A percentile compares a stretch with the other conserved stretches of the same genome.
These are phyloP conservation scores for Termitomyces titanicus DNA, from an alignment of 768 basidiomycete genomes.

Conservation along the genomic window DNA sequence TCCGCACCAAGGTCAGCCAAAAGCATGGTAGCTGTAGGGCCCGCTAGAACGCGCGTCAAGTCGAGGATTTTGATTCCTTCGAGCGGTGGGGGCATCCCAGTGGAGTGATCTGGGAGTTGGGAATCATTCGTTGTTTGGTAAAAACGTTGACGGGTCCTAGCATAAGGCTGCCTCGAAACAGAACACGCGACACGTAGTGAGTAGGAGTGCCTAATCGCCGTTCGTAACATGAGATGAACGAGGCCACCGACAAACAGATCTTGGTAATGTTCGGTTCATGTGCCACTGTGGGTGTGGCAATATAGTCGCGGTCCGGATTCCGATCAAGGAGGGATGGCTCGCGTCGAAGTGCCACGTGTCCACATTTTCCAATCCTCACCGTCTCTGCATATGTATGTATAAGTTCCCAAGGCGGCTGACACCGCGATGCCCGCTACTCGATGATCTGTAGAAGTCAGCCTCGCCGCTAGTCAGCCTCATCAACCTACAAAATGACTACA, in stretches of 20 bases:
- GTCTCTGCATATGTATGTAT: too few relatives aligned
- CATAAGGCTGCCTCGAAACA: not conserved
- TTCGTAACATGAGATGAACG: slow-evolving; percentile 2
- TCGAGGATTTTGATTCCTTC: slow-evolving; percentile 83
- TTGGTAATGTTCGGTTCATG: not conserved
- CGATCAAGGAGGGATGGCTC: too few relatives aligned
- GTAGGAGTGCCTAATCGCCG: not conserved
- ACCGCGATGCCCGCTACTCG: too few relatives aligned
- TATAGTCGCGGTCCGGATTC: too few relatives aligned
- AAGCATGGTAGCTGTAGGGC: slow-evolving; percentile 89
- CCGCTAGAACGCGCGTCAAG: slow-evolving; percentile 87
- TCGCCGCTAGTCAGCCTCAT: too few relatives aligned
- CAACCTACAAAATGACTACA: too few relatives aligned
- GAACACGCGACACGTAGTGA: not conserved
- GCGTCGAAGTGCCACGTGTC: too few relatives aligned
- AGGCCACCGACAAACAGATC: not conserved
- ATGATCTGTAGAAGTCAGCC: too few relatives aligned
- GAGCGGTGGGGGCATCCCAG: slow-evolving; percentile 74
- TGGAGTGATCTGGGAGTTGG: slow-evolving; percentile 11
- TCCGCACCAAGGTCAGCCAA: slow-evolving; percentile 92
- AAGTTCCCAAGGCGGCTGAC: too few relatives aligned
- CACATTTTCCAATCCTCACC: too few relatives aligned
- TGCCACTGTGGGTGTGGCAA: too few relatives aligned
- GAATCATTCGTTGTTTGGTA: slow-evolving; percentile 4
- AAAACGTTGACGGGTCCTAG: not conserved